These are phyloP conservation scores for Erigeron philadelphicus DNA, from an alignment of 140 eudicot species.

Conservation along the genomic window DNA sequence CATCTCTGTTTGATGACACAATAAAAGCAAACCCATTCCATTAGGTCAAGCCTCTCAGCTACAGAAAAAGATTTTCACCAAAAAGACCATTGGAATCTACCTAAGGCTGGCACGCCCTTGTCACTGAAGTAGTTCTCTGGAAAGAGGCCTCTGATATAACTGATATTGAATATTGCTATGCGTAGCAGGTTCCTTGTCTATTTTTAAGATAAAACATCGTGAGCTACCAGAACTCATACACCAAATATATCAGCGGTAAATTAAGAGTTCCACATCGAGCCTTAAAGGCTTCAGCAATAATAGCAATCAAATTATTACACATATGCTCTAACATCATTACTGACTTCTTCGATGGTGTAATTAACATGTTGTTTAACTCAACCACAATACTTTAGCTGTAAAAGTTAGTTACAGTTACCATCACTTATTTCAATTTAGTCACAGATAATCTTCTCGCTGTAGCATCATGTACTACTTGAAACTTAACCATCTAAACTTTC, in stretches of 20 bases:
- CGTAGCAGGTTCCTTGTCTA: conserved; percentile 98
- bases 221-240: conserved; percentile 22
- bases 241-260: conserved; percentile 6
- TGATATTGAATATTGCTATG: conserved; percentile 89
- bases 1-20: conserved; percentile 59
- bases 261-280: conserved; percentile 14
- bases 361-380: conserved; percentile 12
- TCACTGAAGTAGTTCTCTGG: conserved; percentile 97
- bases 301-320: conserved; percentile 23
- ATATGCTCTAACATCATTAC: conserved; percentile 21
- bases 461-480: not conserved
- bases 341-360: not conserved
- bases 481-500: conserved; percentile 6
- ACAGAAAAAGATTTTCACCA: not conserved
- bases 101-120: conserved; percentile 86
- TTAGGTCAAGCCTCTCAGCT: conserved; percentile 22
- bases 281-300: conserved; percentile 20
- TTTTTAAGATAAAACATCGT: conserved; percentile 16
- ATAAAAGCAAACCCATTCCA: conserved; percentile 14
- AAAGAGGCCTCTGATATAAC: conserved; percentile 95
- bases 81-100: conserved; percentile 34
- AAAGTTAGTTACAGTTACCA: not conserved
- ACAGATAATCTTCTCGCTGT: not conserved
- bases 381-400: conserved; percentile 15
- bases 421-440: not conserved